Conservation (phyloP, 257 asterid genomes). For the Asclepias syriaca region DNA sequence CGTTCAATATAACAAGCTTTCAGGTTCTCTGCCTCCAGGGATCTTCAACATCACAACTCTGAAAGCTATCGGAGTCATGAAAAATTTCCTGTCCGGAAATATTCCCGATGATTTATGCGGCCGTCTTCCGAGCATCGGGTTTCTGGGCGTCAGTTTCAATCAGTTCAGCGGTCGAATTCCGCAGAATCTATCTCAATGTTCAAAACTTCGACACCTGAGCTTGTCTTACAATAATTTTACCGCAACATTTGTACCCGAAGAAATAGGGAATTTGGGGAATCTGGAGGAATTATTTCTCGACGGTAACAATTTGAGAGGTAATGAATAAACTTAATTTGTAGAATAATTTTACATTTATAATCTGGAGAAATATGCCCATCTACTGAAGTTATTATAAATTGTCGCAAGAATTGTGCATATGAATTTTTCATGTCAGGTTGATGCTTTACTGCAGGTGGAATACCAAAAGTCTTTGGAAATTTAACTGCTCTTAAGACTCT, state of each 20-base stretch:
- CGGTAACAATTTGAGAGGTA: conserved; percentile 25
- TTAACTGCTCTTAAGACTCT: not conserved
- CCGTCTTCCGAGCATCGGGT: not conserved
- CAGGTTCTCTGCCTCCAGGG: conserved; percentile 16
- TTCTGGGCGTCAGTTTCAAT: not conserved
- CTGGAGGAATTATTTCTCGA: conserved; percentile 14
- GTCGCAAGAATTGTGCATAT: too few relatives aligned
- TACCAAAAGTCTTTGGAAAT: conserved; percentile 10
- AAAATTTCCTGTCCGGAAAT: conserved; percentile 10
- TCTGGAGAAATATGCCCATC: too few relatives aligned
- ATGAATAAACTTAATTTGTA: too few relatives aligned
- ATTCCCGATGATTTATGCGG: conserved; percentile 18
- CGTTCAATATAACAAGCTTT: conserved; percentile 16
- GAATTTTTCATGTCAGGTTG: conserved; percentile 1
- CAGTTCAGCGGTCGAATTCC: not conserved
- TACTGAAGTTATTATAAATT: not conserved
- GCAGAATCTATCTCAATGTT: not conserved
- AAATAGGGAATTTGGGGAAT: conserved; percentile 17
- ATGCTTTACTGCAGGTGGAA: conserved; percentile 16
- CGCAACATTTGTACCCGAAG: conserved; percentile 27
- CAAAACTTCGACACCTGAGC: not conserved
- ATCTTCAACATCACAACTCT: conserved; percentile 19
- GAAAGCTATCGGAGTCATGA: not conserved
- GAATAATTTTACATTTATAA: too few relatives aligned
- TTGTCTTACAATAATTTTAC: conserved; percentile 18